phyloP scores from a whole-genome alignment of 176 grass and related monocot species.

The Otatea glauca region DNA sequence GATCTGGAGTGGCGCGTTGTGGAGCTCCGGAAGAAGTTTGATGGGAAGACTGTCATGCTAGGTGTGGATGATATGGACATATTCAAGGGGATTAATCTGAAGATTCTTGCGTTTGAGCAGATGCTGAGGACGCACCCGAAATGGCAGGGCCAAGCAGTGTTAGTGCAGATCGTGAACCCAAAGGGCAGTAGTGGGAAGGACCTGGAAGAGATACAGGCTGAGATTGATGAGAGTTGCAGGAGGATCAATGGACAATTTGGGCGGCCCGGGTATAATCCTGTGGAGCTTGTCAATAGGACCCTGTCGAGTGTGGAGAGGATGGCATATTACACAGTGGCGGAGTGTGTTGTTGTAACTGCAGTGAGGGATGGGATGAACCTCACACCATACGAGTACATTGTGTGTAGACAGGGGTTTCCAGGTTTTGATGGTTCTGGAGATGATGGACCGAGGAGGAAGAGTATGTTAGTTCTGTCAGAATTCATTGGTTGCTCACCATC shows the following conservation, averaged over 20 bases:
- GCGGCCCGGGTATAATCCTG: constrained; percentile 46
- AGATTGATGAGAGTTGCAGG: constrained; percentile 41
- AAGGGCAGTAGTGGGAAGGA: constrained; percentile 40
- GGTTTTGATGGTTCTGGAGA: constrained; percentile 18
- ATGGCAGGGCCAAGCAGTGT: constrained; percentile 46
- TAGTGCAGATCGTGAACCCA: constrained; percentile 49
- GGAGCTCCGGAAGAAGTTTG: constrained; percentile 57
- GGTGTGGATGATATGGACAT: constrained; percentile 55
- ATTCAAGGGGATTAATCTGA: constrained; percentile 53
- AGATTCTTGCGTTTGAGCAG: constrained; percentile 52
- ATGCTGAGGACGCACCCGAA: constrained; percentile 42
- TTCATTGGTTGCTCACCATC: constrained; percentile 59
- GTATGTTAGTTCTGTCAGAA: constrained; percentile 51
- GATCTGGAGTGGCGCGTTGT: constrained; percentile 54
- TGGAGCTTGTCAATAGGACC: constrained; percentile 39
- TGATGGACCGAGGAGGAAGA: constrained; percentile 20
- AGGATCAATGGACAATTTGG: constrained; percentile 54
- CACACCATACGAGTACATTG: constrained; percentile 68
- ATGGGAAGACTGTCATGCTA: constrained; percentile 57
- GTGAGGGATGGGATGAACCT: constrained; percentile 59
- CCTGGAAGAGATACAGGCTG: constrained; percentile 18
- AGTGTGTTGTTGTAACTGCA: constrained; percentile 59
- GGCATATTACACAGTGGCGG: constrained; percentile 57
- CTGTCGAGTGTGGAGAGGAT: constrained; percentile 59
- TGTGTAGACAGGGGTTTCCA: constrained; percentile 57